Evolutionary conservation across 768 basidiomycete species (phyloP), one percentile per base, ranked within the genome.

Genomic region (Suillus discolor): DNA sequence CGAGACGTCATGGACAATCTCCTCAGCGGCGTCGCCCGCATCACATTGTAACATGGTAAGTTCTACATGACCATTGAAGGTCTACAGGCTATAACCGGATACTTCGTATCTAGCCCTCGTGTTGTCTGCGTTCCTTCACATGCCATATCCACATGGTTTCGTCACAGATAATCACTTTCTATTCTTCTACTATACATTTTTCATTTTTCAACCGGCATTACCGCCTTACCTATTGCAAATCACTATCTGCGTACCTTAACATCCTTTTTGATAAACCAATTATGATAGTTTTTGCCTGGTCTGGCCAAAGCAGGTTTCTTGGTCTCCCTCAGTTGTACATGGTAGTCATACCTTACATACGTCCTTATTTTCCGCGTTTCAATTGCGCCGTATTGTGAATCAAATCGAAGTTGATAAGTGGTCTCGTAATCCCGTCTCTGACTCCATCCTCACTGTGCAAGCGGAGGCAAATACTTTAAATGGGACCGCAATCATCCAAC

Each of bases 1-100:
- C 74, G 79, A 60, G 71, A 73, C 8, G 73, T 75, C 1, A 76
- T 88, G 77, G 73, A 83, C 34, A 41, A 64, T 0, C 51, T 86
- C 60, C 25, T 77, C 11, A 63, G 71, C 2, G 23, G 41, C 20
- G 63, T 77, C 39, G 23, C 28, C 23, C 45, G 66, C 53, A 53
- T 77, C 59, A 63, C 60, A 4, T 67, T n/a, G 6, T 36, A 47
- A 61, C 68, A 63, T 62, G 67, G 71, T 70, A 39, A 23, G 63
- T 44, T 38, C 54, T 60, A 51, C 5, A 31, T 28, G 25, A 28
- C 2, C 13, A 25, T 8, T 39, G 57, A 61, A 59, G 20, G 61
- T 61, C 18, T 34, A 59, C 28, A 15, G 28, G 57, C 12, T 62
- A 60, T 61, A 23, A 31, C 62, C 38, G 36, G 55, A 63, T 16